These are phyloP conservation scores for Fusarium brevicatenulatum DNA, from an alignment of 2,329 filamentous ascomycete genomes.

Conservation along the genomic window DNA sequence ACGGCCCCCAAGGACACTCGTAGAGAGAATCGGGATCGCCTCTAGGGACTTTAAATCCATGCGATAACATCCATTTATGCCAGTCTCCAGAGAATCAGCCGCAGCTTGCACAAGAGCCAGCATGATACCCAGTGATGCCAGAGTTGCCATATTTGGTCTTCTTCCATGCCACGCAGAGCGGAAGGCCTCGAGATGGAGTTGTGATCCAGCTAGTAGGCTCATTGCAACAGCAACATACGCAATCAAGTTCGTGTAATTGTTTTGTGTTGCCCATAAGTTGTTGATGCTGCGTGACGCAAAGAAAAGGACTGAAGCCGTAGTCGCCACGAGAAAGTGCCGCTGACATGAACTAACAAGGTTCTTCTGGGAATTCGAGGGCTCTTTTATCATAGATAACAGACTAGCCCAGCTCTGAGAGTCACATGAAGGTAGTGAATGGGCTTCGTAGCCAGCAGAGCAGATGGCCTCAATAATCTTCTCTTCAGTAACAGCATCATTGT, in stretches of 20 bases:
- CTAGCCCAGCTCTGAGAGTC: neutral
- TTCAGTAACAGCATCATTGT: neutral
- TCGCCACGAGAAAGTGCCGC: neutral
- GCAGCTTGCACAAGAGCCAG: neutral
- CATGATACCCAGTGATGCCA: neutral
- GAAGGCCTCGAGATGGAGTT: fast-evolving
- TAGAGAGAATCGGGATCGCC: neutral
- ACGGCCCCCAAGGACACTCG: neutral
- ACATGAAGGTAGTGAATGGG: neutral
- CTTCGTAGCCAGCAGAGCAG: neutral
- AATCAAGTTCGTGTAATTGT: neutral
- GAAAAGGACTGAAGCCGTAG: neutral
- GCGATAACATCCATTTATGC: fast-evolving
- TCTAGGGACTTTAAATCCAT: neutral
- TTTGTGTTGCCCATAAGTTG: fast-evolving
- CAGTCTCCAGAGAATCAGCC: fast-evolving
- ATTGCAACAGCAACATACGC: fast-evolving
- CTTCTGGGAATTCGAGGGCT: neutral
- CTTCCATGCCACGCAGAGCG: neutral
- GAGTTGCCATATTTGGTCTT: neutral
- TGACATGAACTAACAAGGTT: neutral
- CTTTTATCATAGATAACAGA: neutral
- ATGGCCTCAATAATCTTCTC: fast-evolving
- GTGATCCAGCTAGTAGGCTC: fast-evolving
- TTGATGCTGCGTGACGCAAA: neutral